Base-by-base conservation (phyloP, 163 green algal genomes). In the Picocystis sp. region DNA sequence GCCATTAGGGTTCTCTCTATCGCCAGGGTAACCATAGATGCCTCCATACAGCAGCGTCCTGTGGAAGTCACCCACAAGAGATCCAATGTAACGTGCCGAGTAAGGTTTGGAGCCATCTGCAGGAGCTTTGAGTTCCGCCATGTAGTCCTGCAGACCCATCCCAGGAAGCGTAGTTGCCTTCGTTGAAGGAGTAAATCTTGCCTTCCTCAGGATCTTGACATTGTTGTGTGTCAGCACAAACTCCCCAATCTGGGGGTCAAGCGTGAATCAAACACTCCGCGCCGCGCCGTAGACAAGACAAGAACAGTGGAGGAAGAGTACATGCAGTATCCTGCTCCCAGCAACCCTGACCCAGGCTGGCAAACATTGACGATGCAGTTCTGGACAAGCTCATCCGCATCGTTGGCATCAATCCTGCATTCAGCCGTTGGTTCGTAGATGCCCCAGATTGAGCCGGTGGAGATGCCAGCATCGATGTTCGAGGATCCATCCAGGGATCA, bases 171-270 rank as follows among this genome's bases (percentile, higher is more conserved):
- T 89, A 93, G 83, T 98, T 98, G 63, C 89, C 89, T 78, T 98
- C 88, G 68, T 98, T 98, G 77, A 98, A 95, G 22, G 78, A 80
- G 77, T 98, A 98, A 68, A 98, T 97, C 77, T 88, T 94, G 69
- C 86, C 88, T 22, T 50, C 58, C 50, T 88, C 63, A 17, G 76
- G 9, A 89, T 73, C 48, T 74, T 71, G 42, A 94, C 82, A 71
- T 82, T 50, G 45, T 83, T 69, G 74, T 97, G 84, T 33, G 77
- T 84, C n/a, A 98, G 75, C 55, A 97, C 77, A 70, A 94, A 98
- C 76, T 97, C 89, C 57, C 89, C 89, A 15, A 96, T 67, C n/a
- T 85, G 64, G 47, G 77, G 75, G 70, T 94, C 84, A 25, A 91
- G 72, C 15, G 85, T 94, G 80, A 94, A 94, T 56, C 85, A 47